Percentiles rank a stretch among this genome's conserved stretches.
Conservation (phyloP, 2,329 filamentous ascomycete genomes). For the Lasiodiplodia sp. region DNA sequence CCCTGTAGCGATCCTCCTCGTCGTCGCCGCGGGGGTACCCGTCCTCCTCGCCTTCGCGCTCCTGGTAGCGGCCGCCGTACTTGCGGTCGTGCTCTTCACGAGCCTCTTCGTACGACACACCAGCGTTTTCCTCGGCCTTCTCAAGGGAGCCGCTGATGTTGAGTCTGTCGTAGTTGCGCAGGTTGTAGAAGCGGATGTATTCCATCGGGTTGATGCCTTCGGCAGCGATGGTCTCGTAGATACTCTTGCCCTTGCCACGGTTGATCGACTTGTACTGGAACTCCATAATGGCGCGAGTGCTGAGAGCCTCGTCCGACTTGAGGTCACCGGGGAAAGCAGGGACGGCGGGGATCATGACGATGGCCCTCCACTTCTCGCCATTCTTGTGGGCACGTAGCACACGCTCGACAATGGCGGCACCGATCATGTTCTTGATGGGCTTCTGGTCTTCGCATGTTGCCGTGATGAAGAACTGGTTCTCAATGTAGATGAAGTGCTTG, state of each 20-base stretch:
- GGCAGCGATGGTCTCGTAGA: slow-evolving; percentile 73
- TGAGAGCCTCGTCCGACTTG: slow-evolving; percentile 73
- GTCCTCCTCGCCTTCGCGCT: slow-evolving; percentile 41
- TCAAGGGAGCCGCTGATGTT: slow-evolving; percentile 71
- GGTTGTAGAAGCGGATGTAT: slow-evolving; percentile 86
- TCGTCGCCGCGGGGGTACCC: slow-evolving; percentile 36
- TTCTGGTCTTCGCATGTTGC: slow-evolving; percentile 74
- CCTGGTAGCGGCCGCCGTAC: slow-evolving; percentile 50
- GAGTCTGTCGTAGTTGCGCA: slow-evolving; percentile 84
- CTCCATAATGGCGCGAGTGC: slow-evolving; percentile 86
- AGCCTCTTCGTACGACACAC: slow-evolving; percentile 73
- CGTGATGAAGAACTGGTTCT: slow-evolving; percentile 91
- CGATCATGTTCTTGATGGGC: slow-evolving; percentile 79
- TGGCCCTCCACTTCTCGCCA: slow-evolving; percentile 73
- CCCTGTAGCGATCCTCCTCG: slow-evolving; percentile 61
- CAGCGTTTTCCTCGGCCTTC: slow-evolving; percentile 66
- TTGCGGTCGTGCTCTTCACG: slow-evolving; percentile 68
- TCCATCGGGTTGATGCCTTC: slow-evolving; percentile 73
- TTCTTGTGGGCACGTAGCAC: slow-evolving; percentile 74
- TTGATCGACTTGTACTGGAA: slow-evolving; percentile 84
- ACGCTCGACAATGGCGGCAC: slow-evolving; percentile 78
- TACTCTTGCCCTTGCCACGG: slow-evolving; percentile 73
- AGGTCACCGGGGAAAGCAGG: slow-evolving; percentile 85
- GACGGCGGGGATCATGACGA: slow-evolving; percentile 80
- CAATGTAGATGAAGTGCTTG: slow-evolving; percentile 79